phyloP scores from a whole-genome alignment of 2,329 filamentous ascomycete genomes.

The Seiridium unicorne region DNA sequence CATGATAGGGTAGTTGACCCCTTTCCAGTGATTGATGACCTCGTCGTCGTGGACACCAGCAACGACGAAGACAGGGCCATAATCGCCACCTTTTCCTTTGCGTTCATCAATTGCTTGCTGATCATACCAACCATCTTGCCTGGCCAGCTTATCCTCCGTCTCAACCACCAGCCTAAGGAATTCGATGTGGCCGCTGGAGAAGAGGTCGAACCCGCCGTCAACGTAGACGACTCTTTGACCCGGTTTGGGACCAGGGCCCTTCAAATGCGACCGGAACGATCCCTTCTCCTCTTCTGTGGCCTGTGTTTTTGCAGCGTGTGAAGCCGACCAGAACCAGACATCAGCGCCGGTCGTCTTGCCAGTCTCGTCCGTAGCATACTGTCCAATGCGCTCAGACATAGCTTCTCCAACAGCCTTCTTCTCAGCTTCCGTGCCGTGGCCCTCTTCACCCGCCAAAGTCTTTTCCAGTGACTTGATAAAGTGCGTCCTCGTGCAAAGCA shows the following conservation, averaged over 20 bases:
- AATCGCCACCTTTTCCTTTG: conserved; percentile 67
- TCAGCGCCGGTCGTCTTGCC: conserved; percentile 76
- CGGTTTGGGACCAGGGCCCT: conserved; percentile 67
- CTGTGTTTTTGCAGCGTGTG: conserved; percentile 43
- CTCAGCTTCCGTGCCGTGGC: conserved; percentile 66
- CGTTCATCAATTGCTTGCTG: conserved; percentile 63
- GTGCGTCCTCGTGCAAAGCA: conserved; percentile 91
- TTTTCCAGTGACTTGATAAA: conserved; percentile 81
- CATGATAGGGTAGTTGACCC: conserved; percentile 99
- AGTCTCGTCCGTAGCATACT: conserved; percentile 86
- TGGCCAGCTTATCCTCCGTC: conserved; percentile 69
- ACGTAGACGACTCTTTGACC: conserved; percentile 92
- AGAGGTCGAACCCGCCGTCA: conserved; percentile 94
- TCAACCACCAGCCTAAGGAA: conserved; percentile 79
- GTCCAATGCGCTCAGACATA: conserved; percentile 74
- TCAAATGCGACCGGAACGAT: conserved; percentile 65
- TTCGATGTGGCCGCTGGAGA: conserved; percentile 95
- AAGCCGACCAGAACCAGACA: conserved; percentile 79
- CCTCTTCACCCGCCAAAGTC: conserved; percentile 68
- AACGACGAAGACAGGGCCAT: conserved; percentile 81
- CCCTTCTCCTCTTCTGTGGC: conserved; percentile 59
- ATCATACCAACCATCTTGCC: conserved; percentile 70
- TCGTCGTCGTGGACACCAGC: conserved; percentile 92
- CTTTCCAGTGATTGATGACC: conserved; percentile 95
- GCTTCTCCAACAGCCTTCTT: conserved; percentile 59